These are phyloP conservation scores for Scheffersomyces illinoinensis DNA, from an alignment of 1,139 yeast genomes.

Conservation along the genomic window DNA sequence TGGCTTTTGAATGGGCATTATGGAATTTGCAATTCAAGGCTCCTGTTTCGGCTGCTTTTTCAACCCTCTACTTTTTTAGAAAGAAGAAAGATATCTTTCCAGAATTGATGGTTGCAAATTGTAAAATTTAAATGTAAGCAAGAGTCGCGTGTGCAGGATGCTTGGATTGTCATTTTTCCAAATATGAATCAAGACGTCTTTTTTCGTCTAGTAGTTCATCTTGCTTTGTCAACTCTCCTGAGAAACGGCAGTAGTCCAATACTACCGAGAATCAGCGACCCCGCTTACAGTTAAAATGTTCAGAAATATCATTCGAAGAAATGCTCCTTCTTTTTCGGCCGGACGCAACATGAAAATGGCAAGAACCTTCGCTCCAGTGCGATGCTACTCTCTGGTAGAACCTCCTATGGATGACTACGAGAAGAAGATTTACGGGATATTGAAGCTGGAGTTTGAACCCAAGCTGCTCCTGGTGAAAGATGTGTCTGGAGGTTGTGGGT, in stretches of 20 bases:
- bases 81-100: not conserved
- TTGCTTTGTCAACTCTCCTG: not conserved
- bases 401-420: slow-evolving; percentile 64
- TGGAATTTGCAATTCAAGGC: not conserved
- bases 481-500: slow-evolving; percentile 94
- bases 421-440: slow-evolving; percentile 56
- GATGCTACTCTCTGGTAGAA: slow-evolving; percentile 5
- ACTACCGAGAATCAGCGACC: no score
- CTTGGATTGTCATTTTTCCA: not conserved
- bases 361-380: slow-evolving; percentile 1
- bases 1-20: not conserved
- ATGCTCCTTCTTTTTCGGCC: not conserved
- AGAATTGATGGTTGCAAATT: not conserved
- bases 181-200: not conserved
- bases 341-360: not conserved
- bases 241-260: not conserved
- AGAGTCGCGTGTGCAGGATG: not conserved
- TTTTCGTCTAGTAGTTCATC: not conserved
- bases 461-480: slow-evolving; percentile 66
- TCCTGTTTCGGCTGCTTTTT: not conserved
- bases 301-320: not conserved
- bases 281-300: not conserved
- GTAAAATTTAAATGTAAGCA: not conserved
- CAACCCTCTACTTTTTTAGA: not conserved
- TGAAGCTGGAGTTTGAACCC: slow-evolving; percentile 60